Base-by-base conservation (phyloP, 164 flowering plant genomes). In the Amborella trichopoda region DNA sequence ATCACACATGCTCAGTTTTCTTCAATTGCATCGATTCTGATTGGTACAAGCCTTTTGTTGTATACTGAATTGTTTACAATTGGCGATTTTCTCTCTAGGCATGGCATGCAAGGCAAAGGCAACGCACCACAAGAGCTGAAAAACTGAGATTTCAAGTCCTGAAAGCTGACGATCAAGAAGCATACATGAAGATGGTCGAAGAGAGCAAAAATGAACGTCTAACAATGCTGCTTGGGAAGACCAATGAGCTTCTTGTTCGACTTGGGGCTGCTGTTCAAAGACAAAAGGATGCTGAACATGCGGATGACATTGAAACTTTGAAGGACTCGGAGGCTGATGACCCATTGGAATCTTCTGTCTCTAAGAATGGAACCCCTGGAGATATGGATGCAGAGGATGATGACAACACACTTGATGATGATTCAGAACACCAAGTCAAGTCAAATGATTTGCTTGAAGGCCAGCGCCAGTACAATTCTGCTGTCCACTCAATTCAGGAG, bases 61-160 rank as follows among this genome's bases (percentile, higher is more conserved):
- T n/a, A n/a, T n/a, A n/a, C n/a, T n/a, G n/a, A n/a, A n/a, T n/a
- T n/a, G n/a, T n/a, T n/a, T n/a, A n/a, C n/a, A n/a, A n/a, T n/a
- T n/a, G n/a, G n/a, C n/a, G n/a, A n/a, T n/a, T n/a, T n/a, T 6
- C 33, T 26, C 19, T 23, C 5, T 65, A 93, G 99, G 75, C 87
- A 45, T 93, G 95, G 95, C 99, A 93, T 72, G 97, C 73, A 59
- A 83, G 83, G 69, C 99, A 88, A 68, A 83, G 95, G 60, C 95
- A 88, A 51, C 81, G 97, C 34, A 94, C 89, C 41, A 76, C 97
- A 43, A 60, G 95, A 32, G 83, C 81, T 25, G 99, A 93, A 68
- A 88, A 80, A 65, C 49, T 81, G 48, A 85, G 99, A 71, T 65
- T 88, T 59, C 94, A 85, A 61, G 95, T 95, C 39, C 55, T 93